phyloP scores from a whole-genome alignment of 345 rosid genomes.

The Syzygium grande region DNA sequence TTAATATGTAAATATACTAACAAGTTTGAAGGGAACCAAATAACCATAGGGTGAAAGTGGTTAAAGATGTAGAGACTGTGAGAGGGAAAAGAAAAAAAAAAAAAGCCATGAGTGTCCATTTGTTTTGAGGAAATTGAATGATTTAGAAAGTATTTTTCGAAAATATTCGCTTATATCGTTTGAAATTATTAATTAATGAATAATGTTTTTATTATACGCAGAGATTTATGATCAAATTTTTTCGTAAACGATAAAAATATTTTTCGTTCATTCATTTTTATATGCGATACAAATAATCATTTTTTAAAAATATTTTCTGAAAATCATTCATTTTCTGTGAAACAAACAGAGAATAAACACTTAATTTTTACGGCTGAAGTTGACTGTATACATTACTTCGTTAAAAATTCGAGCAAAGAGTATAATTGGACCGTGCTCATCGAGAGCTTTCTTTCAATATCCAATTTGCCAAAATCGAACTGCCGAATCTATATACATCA shows the following conservation, averaged over 20 bases:
- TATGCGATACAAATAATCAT: neutral
- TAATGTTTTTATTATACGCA: neutral
- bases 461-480: neutral
- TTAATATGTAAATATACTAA: too few species aligned
- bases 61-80: neutral
- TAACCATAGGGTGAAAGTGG: neutral
- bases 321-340: accelerated
- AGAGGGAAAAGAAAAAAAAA: neutral
- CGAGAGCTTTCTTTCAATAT: neutral
- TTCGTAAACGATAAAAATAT: neutral
- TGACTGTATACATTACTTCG: neutral
- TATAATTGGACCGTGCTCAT: neutral
- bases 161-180: neutral
- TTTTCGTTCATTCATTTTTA: neutral
- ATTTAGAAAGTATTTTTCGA: too few species aligned
- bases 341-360: neutral
- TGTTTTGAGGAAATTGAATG: neutral
- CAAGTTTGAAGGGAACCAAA: neutral
- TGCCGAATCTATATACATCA: neutral
- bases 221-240: neutral
- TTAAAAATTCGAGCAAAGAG: neutral
- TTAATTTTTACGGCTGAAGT: neutral
- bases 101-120: too few species aligned
- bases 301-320: neutral
- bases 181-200: neutral